Evolutionary conservation across 129 eudicot genomes (phyloP).

Genomic region (Escallonia rubra): DNA sequence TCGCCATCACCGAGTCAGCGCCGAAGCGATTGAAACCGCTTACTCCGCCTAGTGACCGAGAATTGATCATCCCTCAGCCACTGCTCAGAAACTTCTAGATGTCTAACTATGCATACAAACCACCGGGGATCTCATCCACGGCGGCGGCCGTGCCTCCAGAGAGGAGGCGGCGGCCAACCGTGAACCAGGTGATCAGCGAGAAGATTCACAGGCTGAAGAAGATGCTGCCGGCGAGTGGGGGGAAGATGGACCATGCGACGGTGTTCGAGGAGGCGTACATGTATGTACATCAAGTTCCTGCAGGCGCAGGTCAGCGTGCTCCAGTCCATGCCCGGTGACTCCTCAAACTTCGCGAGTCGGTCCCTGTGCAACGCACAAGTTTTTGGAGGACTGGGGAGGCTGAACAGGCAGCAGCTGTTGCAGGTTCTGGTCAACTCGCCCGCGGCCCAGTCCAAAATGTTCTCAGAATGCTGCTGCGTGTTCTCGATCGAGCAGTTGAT

Average conservation of each 20-base stretch:
- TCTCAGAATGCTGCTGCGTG: conserved; percentile 25
- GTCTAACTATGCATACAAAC: neutral
- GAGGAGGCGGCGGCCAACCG: neutral
- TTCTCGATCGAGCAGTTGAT: conserved; percentile 32
- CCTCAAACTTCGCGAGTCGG: conserved; percentile 7
- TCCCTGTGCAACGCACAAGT: conserved; percentile 6
- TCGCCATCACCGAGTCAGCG: neutral
- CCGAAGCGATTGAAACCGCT: conserved; percentile 10
- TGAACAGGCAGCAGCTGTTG: conserved; percentile 58
- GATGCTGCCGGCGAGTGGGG: conserved; percentile 36
- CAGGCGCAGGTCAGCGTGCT: conserved; percentile 54
- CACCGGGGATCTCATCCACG: neutral
- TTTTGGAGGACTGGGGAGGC: conserved; percentile 26
- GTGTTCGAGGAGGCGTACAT: conserved; percentile 50
- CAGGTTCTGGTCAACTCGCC: conserved; percentile 63
- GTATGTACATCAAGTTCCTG: conserved; percentile 57
- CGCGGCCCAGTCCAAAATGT: conserved; percentile 37
- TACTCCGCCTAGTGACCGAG: neutral
- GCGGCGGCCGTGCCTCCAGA: neutral
- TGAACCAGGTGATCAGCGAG: conserved; percentile 34
- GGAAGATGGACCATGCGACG: conserved; percentile 56
- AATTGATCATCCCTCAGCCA: neutral
- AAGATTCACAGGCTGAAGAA: conserved; percentile 38
- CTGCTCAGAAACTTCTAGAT: conserved; percentile 13
- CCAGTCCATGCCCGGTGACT: conserved; percentile 43